Base-by-base conservation (phyloP, 2,329 filamentous ascomycete genomes). In the Botrytis paeoniae region DNA sequence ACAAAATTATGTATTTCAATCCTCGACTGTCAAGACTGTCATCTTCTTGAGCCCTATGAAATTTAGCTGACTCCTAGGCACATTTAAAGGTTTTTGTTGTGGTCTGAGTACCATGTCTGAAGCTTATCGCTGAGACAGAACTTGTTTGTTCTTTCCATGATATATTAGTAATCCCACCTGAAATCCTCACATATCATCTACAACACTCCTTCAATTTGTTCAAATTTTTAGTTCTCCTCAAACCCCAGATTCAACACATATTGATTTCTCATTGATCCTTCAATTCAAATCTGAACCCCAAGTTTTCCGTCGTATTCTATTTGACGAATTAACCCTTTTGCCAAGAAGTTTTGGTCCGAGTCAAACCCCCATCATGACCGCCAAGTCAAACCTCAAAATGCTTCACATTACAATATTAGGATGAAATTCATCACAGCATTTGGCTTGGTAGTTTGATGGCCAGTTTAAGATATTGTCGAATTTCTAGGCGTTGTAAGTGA, bases 261-360 rank as follows among this genome's bases (percentile, higher is more conserved):
- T 8, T 35, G 35, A 37, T 14, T 29, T 63, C 20, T 62, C n/a
- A 62, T 16, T 54, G 29, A 14, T 63, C 9, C 4, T 14, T 63
- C 18, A 20, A 4, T 22, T 43, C 4, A 59, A 32, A 20, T 39
- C 32, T 37, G 18, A 39, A 20, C 32, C 35, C 37, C 35, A 71
- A 71, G 37, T 18, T 68, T 68, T 45, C 32, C 12, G 10, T 20
- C 22, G 9, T 65, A 37, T 29, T 12, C 9, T 18, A 39, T 8
- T 54, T 59, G 14, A 43, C 35, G 35, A 54, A 43, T 37, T 10
- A 35, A 32, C 41, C 51, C 37, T 29, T 12, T 14, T 41, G 70
- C 70, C 70, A 72, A 72, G 70, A 68, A 39, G 48, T 72, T 68
- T 45, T n/a, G 61, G 70, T 60, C 70, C 45, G n/a, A 72, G 70